phyloP scores from a whole-genome alignment of 176 grass and related monocot species.

The Bromus sterilis region DNA sequence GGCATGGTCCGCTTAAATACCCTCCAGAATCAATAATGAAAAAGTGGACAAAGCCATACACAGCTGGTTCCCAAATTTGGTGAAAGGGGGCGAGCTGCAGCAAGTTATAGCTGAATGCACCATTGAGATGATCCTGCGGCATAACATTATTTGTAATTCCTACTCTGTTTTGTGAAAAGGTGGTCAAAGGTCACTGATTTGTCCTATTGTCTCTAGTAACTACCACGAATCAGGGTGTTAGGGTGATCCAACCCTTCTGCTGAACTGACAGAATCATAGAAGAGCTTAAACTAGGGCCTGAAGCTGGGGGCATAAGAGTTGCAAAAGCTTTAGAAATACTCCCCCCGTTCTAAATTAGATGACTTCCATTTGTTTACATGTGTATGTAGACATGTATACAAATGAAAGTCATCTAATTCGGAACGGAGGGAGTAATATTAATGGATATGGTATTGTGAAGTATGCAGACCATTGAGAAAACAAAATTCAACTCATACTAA shows the following conservation, averaged over 20 bases:
- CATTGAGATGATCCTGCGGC: neutral
- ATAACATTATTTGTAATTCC: neutral
- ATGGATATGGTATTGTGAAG: neutral
- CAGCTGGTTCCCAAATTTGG: neutral
- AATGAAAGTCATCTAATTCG: too few species aligned
- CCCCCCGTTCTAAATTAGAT: too few species aligned
- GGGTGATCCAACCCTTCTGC: neutral
- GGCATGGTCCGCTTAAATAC: neutral
- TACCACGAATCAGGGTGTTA: neutral
- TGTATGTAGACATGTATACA: too few species aligned
- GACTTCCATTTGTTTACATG: too few species aligned
- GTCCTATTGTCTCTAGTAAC: neutral
- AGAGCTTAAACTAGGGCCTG: neutral
- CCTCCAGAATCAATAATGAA: neutral
- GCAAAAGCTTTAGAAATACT: neutral
- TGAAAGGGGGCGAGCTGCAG: neutral
- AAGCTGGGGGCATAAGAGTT: neutral
- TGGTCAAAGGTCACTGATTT: neutral
- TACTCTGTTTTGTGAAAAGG: neutral
- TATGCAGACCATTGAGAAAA: neutral
- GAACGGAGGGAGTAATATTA: too few species aligned
- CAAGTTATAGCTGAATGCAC: neutral
- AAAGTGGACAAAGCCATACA: neutral
- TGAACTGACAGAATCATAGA: neutral
- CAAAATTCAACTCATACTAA: neutral